These are phyloP conservation scores for Schwanniomyces sp. DNA, from an alignment of 805 yeast genomes.

Conservation along the genomic window DNA sequence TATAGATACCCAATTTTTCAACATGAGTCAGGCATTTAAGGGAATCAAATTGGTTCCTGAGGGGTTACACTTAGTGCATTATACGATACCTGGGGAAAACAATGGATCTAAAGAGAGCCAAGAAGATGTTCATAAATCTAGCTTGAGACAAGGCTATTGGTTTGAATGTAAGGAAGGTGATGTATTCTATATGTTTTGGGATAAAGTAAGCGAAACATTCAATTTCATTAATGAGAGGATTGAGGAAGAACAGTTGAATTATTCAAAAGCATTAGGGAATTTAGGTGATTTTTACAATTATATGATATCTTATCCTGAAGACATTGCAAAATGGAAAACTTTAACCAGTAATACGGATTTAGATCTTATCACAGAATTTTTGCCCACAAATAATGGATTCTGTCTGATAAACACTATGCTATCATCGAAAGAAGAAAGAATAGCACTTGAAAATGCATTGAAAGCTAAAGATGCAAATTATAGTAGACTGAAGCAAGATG, in stretches of 20 bases:
- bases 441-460: constrained; percentile 37
- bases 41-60: constrained; percentile 53
- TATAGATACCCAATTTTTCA: constrained; percentile 51
- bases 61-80: constrained; percentile 59
- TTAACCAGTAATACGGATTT: constrained; percentile 18
- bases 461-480: constrained; percentile 14
- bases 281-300: constrained; percentile 24
- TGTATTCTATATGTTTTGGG: constrained; percentile 38
- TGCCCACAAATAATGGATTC: constrained; percentile 6
- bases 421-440: constrained; percentile 52
- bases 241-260: constrained; percentile 28
- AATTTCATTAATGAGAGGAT: constrained; percentile 10
- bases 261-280: constrained; percentile 19
- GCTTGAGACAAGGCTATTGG: constrained; percentile 42
- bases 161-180: constrained; percentile 31
- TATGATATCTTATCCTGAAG: constrained; percentile 43
- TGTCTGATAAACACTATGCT: constrained; percentile 43
- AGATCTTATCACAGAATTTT: constrained; percentile 21
- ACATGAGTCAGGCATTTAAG: constrained; percentile 33
- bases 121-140: constrained; percentile 2
- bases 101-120: constrained; percentile 1
- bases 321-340: constrained; percentile 7
- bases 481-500: constrained; percentile 20
- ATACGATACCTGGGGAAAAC: constrained; percentile 27
- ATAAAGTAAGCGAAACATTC: constrained; percentile 15